Percentiles rank a stretch among this genome's conserved stretches.
Conservation (phyloP, 768 basidiomycete genomes). For the Mycena alexandri region DNA sequence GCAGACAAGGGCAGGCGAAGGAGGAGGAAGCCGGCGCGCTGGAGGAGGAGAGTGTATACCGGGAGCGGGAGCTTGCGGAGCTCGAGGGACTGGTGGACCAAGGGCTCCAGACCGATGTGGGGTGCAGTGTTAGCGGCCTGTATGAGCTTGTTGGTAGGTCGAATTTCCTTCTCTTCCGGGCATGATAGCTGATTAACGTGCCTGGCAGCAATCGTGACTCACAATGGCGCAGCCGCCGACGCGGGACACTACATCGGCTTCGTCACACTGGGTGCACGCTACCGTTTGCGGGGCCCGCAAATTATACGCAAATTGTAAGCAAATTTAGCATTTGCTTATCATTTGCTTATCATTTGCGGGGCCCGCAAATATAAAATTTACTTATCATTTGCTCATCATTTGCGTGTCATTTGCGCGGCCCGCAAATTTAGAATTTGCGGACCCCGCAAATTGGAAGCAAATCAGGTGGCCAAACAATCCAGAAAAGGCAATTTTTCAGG, state of each 20-base stretch:
- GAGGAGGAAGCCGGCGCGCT: slow-evolving; percentile 59
- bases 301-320: too few species aligned
- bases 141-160: slow-evolving; percentile 92
- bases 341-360: too few species aligned
- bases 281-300: too few species aligned
- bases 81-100: slow-evolving; percentile 74
- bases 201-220: slow-evolving; percentile 88
- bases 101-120: slow-evolving; percentile 74
- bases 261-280: too few species aligned
- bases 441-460: too few species aligned
- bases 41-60: slow-evolving; percentile 74
- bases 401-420: too few species aligned
- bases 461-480: too few species aligned
- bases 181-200: neutral
- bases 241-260: slow-evolving; percentile 97
- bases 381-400: too few species aligned
- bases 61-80: slow-evolving; percentile 74
- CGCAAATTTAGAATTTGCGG: too few species aligned
- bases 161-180: neutral
- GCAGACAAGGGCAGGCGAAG: slow-evolving; percentile 43
- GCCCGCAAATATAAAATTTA: too few species aligned
- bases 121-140: slow-evolving; percentile 81
- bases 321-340: too few species aligned
- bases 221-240: slow-evolving; percentile 96
- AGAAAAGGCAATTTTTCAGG: too few species aligned